phyloP scores from a whole-genome alignment of 108 stramenopile genomes.

The Aurantiochytrium sp. region DNA sequence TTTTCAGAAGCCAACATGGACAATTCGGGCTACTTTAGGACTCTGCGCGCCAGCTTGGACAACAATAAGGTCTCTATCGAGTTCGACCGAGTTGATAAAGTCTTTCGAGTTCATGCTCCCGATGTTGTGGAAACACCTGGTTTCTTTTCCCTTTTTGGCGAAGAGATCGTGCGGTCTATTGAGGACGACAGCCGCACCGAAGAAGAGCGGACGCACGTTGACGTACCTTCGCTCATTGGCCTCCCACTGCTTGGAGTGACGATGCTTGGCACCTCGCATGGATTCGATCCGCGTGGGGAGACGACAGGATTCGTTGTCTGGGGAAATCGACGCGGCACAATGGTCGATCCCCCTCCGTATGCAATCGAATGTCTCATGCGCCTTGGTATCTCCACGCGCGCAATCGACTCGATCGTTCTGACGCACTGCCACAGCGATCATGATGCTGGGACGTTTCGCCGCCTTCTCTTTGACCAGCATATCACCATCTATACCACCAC shows the following conservation, averaged over 20 bases:
- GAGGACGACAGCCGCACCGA: neutral
- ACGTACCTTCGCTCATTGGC: neutral
- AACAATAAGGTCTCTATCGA: neutral
- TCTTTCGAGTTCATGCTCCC: neutral
- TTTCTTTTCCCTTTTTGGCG: neutral
- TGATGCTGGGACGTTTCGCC: conserved; percentile 41
- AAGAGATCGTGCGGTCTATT: neutral
- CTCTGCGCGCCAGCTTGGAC: neutral
- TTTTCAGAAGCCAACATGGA: neutral
- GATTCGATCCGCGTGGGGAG: conserved; percentile 15
- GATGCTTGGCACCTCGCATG: conserved; percentile 20
- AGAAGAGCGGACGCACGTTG: neutral
- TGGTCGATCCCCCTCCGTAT: conserved; percentile 25
- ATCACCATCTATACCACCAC: conserved; percentile 31
- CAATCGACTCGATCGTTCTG: conserved; percentile 30
- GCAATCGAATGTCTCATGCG: conserved; percentile 16
- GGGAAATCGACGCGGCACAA: conserved; percentile 8
- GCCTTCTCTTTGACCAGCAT: conserved; percentile 22
- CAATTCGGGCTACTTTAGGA: neutral
- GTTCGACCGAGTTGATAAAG: neutral
- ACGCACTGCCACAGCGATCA: conserved; percentile 44
- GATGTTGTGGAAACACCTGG: neutral
- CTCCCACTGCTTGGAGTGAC: conserved; percentile 21
- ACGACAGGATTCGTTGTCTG: conserved; percentile 26
- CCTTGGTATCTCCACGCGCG: conserved; percentile 13